Percentiles rank a stretch among this genome's conserved stretches.
phyloP scores from a whole-genome alignment of 129 eudicot species.

The Chrysanthemum lavandulifolium region DNA sequence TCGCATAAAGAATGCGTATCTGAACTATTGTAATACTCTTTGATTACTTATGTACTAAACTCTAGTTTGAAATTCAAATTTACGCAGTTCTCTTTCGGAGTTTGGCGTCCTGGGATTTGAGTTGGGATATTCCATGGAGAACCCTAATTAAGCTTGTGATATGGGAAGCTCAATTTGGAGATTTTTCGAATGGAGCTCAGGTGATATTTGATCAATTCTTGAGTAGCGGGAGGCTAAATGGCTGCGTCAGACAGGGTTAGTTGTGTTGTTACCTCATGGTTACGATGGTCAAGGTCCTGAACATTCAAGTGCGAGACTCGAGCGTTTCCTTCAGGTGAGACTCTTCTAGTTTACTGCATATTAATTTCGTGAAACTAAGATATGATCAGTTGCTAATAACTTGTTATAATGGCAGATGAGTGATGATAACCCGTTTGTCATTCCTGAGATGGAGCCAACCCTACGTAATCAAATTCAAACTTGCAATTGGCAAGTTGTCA shows the following conservation, averaged over 20 bases:
- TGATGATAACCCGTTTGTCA: constrained; percentile 83
- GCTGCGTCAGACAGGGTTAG: constrained; percentile 95
- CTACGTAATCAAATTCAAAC: constrained; percentile 91
- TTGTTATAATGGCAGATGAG: constrained; percentile 60
- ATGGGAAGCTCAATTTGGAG: constrained; percentile 99
- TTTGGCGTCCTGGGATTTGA: constrained; percentile 98
- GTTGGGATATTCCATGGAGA: constrained; percentile 97
- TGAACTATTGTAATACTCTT: not conserved
- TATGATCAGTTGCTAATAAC: not conserved
- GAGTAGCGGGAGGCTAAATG: constrained; percentile 99
- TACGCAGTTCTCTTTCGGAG: constrained; percentile 90
- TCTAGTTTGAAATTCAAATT: not conserved
- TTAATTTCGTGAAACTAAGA: too few relatives aligned
- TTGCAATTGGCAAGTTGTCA: constrained; percentile 98
- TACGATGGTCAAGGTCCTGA: constrained; percentile 99
- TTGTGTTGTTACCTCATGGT: constrained; percentile 94
- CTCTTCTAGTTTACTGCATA: not conserved
- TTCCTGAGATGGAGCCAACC: constrained; percentile 97
- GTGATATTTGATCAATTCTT: constrained; percentile 94
- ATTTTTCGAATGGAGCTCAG: constrained; percentile 96
- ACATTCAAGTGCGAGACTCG: constrained; percentile 95
- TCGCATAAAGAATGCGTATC: not conserved
- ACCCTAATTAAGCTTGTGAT: constrained; percentile 88
- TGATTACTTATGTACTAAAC: not conserved
- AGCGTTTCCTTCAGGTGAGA: constrained; percentile 92